Evolutionary conservation across 2,329 filamentous ascomycete genomes (phyloP), one percentile per base, ranked within the genome.

Genomic region (Aspergillus floridensis): DNA sequence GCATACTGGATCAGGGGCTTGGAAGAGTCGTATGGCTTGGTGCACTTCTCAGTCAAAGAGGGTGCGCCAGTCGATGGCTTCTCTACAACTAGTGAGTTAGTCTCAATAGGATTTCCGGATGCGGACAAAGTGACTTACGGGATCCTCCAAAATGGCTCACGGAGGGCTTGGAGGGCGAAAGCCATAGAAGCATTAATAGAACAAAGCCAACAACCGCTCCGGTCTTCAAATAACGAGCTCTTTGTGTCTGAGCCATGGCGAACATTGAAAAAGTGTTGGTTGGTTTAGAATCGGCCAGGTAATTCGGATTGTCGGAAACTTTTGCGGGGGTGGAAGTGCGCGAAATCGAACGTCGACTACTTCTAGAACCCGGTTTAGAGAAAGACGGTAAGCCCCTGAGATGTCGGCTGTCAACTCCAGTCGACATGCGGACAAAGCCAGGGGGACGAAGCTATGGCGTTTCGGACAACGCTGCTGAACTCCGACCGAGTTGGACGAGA

Each of bases 1-100:
- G 95, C 96, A 80, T 98, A 99, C 75, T 99, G 95, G 63, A 97
- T 88, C 66, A 99, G 86, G 53, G 95, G 93, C 80, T 97, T 98
- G 65, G 92, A 89, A 71, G 90, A 87, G 69, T 92, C 91, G 79
- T 85, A 88, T 47, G 95, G 92, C 73, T 88, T 91, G 60, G 87
- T 87, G 83, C 95, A 99, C 79, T 86, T 89, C 48, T 85, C 82
- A 64, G 90, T 68, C 88, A 66, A 85, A 85, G 70, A 87, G 84
- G 63, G 52, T 52, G 62, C 55, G 38, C 63, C 57, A 46, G 64
- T 58, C 48, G 70, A 60, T 8, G 68, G 46, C 65, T 68, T 64
- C 51, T 64, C 72, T 74, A 31, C 35, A 44, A 49, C 44, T 31
- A 35, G 32, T n/a, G 22, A 19, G 26, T 59, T 29, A 61, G 57